phyloP scores from a whole-genome alignment of 208 protist genomes.

The Leishmania martiniquensis region DNA sequence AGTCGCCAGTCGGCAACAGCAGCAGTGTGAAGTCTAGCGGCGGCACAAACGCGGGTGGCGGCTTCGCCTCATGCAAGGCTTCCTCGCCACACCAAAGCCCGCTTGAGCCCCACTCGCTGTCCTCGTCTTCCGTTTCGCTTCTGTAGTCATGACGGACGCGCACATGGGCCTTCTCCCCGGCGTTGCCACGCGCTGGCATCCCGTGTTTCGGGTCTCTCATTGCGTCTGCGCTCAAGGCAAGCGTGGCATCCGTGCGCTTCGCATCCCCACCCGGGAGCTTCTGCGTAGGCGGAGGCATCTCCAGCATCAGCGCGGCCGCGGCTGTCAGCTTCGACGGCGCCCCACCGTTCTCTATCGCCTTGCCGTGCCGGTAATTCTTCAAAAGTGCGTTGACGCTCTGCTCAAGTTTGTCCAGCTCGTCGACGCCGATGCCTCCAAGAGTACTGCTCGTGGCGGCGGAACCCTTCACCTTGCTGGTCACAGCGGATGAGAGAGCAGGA shows the following conservation, averaged over 20 bases:
- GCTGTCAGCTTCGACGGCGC: slow-evolving; percentile 5
- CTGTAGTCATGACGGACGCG: no score
- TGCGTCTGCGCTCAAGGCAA: not conserved
- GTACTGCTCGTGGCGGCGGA: not conserved
- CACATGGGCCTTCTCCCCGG: not conserved
- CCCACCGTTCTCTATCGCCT: not conserved
- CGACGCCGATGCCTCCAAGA: slow-evolving; percentile 4
- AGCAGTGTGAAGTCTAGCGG: slow-evolving; percentile 18
- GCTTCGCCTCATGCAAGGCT: not conserved
- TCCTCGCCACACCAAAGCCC: slow-evolving; percentile 12
- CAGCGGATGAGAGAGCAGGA: not conserved
- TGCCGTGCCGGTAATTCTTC: slow-evolving; percentile 9
- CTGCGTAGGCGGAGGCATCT: slow-evolving; percentile 9
- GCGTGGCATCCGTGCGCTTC: not conserved
- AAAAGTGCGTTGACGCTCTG: slow-evolving; percentile 26
- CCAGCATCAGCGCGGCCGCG: not conserved
- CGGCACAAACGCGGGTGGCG: slow-evolving; percentile 12
- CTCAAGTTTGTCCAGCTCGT: slow-evolving; percentile 31
- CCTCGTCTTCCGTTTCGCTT: not conserved
- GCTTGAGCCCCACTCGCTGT: slow-evolving; percentile 1
- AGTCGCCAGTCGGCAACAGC: slow-evolving; percentile 10
- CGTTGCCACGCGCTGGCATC: not conserved
- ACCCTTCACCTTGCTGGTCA: no score
- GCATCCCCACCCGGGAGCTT: not conserved
- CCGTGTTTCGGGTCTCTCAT: not conserved